Percentiles rank a stretch among this genome's conserved stretches.
Evolutionary conservation across 148 eudicot species (phyloP).

Genomic region (Camellia granthamiana): DNA sequence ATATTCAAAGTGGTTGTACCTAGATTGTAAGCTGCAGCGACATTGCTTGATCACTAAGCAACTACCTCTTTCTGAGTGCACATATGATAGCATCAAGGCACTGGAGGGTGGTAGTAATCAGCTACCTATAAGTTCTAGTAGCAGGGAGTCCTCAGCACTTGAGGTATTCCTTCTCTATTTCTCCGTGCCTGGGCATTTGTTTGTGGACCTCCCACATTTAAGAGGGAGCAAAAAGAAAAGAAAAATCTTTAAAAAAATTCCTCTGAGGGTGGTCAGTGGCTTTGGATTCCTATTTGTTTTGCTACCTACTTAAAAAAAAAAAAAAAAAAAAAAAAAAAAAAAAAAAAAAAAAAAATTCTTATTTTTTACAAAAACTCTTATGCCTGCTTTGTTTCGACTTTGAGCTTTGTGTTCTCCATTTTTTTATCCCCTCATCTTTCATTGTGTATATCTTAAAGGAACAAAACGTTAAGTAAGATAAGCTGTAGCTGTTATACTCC

Average conservation of each 20-base stretch:
- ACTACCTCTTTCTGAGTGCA: constrained; percentile 77
- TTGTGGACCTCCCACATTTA: background rate
- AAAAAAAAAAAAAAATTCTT: background rate
- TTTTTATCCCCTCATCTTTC: background rate
- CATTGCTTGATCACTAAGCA: constrained; percentile 55
- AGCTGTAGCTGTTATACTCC: background rate
- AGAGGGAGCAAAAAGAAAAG: background rate
- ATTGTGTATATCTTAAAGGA: too few relatives aligned
- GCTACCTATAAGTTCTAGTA: constrained; percentile 23
- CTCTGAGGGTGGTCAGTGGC: background rate
- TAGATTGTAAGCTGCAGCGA: constrained; percentile 54
- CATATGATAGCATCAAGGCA: constrained; percentile 72
- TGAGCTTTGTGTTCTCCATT: background rate
- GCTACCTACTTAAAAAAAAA: background rate
- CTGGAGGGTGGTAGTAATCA: constrained; percentile 47
- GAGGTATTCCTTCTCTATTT: constrained; percentile 41
- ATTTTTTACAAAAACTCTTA: background rate
- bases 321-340: background rate
- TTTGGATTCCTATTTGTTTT: background rate
- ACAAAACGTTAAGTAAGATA: background rate
- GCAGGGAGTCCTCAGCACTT: constrained; percentile 27
- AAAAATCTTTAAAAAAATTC: background rate
- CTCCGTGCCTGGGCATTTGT: background rate
- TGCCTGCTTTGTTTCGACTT: background rate
- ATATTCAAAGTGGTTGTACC: constrained; percentile 54